phyloP scores from a whole-genome alignment of 768 basidiomycete species.

The Hygrocybe coccinea region DNA sequence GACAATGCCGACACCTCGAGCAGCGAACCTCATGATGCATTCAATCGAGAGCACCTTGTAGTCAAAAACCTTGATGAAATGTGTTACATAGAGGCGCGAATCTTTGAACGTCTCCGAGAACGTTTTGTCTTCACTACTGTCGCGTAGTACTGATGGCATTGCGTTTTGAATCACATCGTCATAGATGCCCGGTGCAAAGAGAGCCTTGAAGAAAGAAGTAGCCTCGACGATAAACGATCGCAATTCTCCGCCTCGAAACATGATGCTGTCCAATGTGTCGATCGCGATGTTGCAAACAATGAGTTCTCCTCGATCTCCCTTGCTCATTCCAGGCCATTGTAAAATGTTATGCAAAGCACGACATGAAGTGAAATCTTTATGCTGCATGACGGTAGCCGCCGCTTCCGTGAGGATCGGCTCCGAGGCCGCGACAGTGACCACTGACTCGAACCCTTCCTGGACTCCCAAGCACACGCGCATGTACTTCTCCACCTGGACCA shows the following conservation, averaged over 20 bases:
- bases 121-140: constrained; percentile 2
- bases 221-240: constrained; percentile 1
- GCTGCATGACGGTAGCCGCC: constrained; percentile 6
- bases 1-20: constrained; percentile 24
- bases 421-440: constrained; percentile 10
- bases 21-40: constrained; percentile 16
- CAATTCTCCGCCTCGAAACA: background rate
- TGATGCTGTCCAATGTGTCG: constrained; percentile 8
- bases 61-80: constrained; percentile 29
- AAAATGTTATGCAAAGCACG: constrained; percentile 2
- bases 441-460: constrained; percentile 4
- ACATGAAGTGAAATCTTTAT: constrained; percentile 2
- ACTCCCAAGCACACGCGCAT: constrained; percentile 12
- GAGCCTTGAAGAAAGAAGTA: constrained; percentile 2
- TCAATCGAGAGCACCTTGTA: constrained; percentile 15
- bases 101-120: constrained; percentile 17
- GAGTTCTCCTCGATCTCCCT: constrained; percentile 10
- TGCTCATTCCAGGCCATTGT: constrained; percentile 7
- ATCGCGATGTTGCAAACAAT: constrained; percentile 8
- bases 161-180: constrained; percentile 1
- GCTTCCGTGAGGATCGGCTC: constrained; percentile 9
- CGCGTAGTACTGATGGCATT: constrained; percentile 1
- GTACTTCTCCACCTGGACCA: constrained; percentile 7
- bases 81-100: constrained; percentile 25
- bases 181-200: constrained; percentile 1